Evolutionary conservation across 2,329 filamentous ascomycete species (phyloP), one percentile per base, ranked within the genome.

Genomic region (Zalaria sp.): DNA sequence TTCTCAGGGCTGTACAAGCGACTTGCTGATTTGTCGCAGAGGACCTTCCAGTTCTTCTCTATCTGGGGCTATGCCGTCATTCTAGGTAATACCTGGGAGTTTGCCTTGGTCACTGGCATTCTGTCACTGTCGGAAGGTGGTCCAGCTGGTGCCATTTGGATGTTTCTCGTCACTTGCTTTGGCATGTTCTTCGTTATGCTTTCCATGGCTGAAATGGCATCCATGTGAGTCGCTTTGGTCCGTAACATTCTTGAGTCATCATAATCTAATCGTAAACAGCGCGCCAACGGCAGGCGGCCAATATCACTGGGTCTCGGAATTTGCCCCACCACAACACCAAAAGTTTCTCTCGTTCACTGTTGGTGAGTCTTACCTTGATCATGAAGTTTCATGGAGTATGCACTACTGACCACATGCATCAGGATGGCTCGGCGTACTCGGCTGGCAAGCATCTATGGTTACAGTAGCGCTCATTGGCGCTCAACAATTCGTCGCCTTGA

Each of bases 261-360:
- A 8, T 5, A 18, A 18, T 5, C 10, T 40, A 11, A 40, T 10
- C 5, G n/a, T 8, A 3, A 2, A 1, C 37, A 65, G 59, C 61
- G 71, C 71, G 2, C 73, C 73, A 0, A 77, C 71, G 0, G 65
- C 66, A 5, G 72, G 73, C 25, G 73, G 73, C 1, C 72, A 77
- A 48, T 76, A 75, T 46, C 70, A 74, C 47, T 75, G 71, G 71
- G 70, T 74, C 1, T 72, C 65, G 71, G 56, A 67, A 28, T 60
- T 68, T 25, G 63, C 64, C 3, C 65, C 66, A 11, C 11, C 40
- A 9, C 29, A 35, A 5, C 35, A 38, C 32, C 40, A 75, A 47
- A 72, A 69, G 43, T 64, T 69, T 31, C 56, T 75, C 2, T 73
- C 69, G 45, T 79, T 77, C 49, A 52, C 71, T 10, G 66, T 67